phyloP scores from a whole-genome alignment of 257 asterid genomes.

The Ligustrum vulgare region DNA sequence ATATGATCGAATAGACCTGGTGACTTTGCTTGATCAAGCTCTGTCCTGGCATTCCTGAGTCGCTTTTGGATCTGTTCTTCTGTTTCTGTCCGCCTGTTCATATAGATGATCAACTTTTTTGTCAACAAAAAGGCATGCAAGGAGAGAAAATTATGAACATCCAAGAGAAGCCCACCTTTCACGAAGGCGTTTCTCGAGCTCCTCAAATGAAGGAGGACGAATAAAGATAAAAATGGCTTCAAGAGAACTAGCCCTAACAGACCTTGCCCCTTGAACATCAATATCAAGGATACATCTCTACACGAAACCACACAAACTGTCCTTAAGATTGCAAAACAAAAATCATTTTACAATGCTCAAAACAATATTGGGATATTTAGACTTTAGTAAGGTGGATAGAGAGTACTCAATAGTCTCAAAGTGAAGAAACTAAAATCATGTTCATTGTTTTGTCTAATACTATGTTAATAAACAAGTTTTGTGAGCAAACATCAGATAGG shows the following conservation, averaged over 20 bases:
- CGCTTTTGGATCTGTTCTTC: conserved; percentile 92
- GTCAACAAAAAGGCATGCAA: conserved; percentile 21
- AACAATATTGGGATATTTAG: background rate
- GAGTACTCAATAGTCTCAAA: background rate
- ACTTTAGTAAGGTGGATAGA: background rate
- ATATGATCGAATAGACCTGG: conserved; percentile 78
- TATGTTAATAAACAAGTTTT: too few species aligned
- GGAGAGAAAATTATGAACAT: conserved; percentile 7
- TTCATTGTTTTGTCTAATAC: background rate
- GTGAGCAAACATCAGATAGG: background rate
- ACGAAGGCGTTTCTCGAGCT: conserved; percentile 98
- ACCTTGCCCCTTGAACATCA: conserved; percentile 99
- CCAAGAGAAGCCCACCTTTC: conserved; percentile 65
- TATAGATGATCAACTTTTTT: background rate
- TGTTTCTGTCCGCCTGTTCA: conserved; percentile 78
- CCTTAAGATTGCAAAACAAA: conserved; percentile 34
- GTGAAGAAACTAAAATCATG: background rate
- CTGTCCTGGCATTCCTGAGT: conserved; percentile 69
- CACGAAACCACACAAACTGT: conserved; percentile 44
- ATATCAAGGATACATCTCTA: conserved; percentile 98
- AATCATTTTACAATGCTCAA: background rate
- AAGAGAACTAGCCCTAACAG: conserved; percentile 85
- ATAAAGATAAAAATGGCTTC: conserved; percentile 94
- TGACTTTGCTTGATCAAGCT: conserved; percentile 71
- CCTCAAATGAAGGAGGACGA: conserved; percentile 91